Evolutionary conservation across 306 rosid species (phyloP).

Genomic region (Morella rubra): DNA sequence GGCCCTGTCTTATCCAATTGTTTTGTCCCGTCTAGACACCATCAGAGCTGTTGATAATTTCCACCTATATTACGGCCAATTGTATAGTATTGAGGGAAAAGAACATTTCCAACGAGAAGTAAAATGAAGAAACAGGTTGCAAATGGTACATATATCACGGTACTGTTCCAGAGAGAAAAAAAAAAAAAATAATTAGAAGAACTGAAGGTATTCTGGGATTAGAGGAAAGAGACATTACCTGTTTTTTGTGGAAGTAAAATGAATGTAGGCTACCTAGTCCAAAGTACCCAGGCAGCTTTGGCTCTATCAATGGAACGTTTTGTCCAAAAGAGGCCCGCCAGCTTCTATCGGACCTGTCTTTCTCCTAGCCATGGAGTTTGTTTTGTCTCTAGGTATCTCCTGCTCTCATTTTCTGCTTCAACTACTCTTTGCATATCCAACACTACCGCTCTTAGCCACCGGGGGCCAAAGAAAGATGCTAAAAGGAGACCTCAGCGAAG

Average conservation of each 20-base stretch:
- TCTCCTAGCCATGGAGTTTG: constrained; percentile 40
- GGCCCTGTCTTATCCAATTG: no score
- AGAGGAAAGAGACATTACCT: neutral
- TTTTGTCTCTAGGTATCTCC: constrained; percentile 30
- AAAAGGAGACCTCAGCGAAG: constrained; percentile 15
- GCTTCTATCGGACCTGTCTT: constrained; percentile 33
- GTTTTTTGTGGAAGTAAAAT: no score
- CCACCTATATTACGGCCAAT: rapidly evolving
- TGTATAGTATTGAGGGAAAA: no score
- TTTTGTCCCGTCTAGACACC: no score
- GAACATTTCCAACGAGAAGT: no score
- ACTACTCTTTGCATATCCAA: constrained; percentile 22
- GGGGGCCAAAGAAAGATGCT: constrained; percentile 8
- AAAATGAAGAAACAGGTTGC: no score
- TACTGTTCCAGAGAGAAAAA: no score
- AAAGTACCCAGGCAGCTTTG: constrained; percentile 59
- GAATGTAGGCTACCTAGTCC: no score
- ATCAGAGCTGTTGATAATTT: no score
- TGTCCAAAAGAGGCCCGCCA: constrained; percentile 40
- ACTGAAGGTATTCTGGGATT: no score
- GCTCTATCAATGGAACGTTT: constrained; percentile 42
- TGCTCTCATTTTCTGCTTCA: constrained; percentile 25
- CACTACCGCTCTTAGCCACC: neutral
- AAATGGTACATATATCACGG: no score
- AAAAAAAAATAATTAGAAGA: no score